Evolutionary conservation across 306 rosid genomes (phyloP), one percentile per base, ranked within the genome.

Genomic region (Cicer chorassanicum): DNA sequence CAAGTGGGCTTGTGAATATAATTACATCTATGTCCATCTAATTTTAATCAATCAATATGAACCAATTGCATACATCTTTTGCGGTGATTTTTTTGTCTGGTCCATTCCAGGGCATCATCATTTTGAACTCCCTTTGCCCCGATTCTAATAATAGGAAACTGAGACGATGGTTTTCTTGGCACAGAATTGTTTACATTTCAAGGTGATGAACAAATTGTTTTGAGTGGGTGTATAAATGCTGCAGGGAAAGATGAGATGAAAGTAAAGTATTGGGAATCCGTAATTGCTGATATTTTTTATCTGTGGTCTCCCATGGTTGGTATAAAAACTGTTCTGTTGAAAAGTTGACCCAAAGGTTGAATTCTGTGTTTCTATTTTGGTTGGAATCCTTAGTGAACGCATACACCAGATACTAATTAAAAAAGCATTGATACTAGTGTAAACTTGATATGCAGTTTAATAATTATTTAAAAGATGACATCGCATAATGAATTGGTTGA

Each of bases 1-100:
- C 71, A 34, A 65, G 73, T 78, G 71, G n/a, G 45, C 76, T 77
- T 29, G 46, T 88, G 64, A 65, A 67, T 72, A 72, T 85, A 62
- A 82, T 93, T 79, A 46, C 86, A 60, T 82, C 88, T 83, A 82
- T 45, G 11, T 29, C 46, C 38, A 43, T 44, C 46, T 39, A 74
- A 65, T 48, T 68, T 29, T 29, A 3, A 29, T 29, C 67, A 48
- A 67, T 78, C 36, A 70, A 39, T 9, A 34, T 36, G 46, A 44
- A 56, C 21, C 42, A 46, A 34, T 38, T 21, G 51, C 4, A 49
- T 15, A 9, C 18, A 65, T 66, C 65, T 48, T 64, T 24, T 18
- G 9, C 41, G 48, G 19, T 12, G 41, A 6, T 40, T 54, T 18
- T 77, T 44, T 1, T 45, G 12, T 29, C 48, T 18, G 19, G 4